These are phyloP conservation scores for Kodamaea fukazawae DNA, from an alignment of 805 yeast species.

Conservation along the genomic window DNA sequence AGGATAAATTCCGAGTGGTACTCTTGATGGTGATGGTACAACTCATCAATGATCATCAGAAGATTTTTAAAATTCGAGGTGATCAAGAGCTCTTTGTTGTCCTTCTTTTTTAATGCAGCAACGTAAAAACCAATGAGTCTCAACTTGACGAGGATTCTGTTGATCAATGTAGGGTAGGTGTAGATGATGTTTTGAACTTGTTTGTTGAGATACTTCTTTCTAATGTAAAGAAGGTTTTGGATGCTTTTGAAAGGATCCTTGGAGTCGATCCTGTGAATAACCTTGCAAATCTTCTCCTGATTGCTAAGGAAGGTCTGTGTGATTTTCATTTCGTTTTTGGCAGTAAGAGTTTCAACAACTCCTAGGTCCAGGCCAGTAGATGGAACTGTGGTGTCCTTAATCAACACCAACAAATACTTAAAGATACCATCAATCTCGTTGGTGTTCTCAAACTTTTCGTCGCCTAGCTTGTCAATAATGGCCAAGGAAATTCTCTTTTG, in stretches of 20 bases:
- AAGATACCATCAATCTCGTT: constrained; percentile 61
- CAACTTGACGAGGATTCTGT: constrained; percentile 57
- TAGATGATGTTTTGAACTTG: constrained; percentile 57
- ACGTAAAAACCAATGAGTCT: constrained; percentile 40
- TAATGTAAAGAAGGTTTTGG: constrained; percentile 32
- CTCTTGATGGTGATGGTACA: constrained; percentile 44
- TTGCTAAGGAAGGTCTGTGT: constrained; percentile 40
- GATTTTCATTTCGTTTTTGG: constrained; percentile 26
- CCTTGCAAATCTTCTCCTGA: constrained; percentile 65
- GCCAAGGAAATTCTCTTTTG: constrained; percentile 59
- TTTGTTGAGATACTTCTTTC: constrained; percentile 47
- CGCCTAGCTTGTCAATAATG: constrained; percentile 54
- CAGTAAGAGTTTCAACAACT: constrained; percentile 29
- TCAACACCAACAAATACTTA: constrained; percentile 54
- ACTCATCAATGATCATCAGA: constrained; percentile 66
- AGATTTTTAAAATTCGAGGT: constrained; percentile 69
- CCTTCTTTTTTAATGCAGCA: constrained; percentile 27
- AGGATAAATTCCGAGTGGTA: constrained; percentile 36
- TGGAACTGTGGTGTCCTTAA: constrained; percentile 35
- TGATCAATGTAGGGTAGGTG: constrained; percentile 76
- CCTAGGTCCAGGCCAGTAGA: constrained; percentile 42
- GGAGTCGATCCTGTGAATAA: constrained; percentile 61
- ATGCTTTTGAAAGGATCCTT: constrained; percentile 39
- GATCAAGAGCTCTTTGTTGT: constrained; percentile 20
- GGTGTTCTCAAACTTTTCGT: constrained; percentile 27